These are phyloP conservation scores for Cryphonectria naterciae DNA, from an alignment of 2,329 filamentous ascomycete genomes.

Conservation along the genomic window DNA sequence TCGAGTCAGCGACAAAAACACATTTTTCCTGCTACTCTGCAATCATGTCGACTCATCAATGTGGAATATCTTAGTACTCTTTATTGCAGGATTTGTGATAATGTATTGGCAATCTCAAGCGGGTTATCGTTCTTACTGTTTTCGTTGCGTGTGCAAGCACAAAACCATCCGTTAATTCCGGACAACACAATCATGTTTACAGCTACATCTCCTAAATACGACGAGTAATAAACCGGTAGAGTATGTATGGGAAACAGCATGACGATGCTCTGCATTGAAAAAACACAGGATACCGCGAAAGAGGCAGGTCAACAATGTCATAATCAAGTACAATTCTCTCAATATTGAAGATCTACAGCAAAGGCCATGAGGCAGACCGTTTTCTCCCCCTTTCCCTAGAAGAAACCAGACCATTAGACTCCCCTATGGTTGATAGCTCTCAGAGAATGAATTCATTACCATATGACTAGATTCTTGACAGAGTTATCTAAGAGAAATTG, in stretches of 20 bases:
- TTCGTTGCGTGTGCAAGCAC: background rate
- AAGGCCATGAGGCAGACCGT: background rate
- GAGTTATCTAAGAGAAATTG: too few relatives aligned
- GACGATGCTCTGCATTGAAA: background rate
- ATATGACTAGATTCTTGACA: too few relatives aligned
- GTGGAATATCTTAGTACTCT: background rate
- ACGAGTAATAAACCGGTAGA: background rate
- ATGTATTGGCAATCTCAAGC: background rate
- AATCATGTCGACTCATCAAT: background rate
- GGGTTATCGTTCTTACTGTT: background rate
- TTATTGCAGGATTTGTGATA: background rate
- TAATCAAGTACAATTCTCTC: background rate
- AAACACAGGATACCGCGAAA: background rate
- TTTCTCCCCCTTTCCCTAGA: background rate
- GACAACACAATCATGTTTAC: background rate
- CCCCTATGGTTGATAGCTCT: too few relatives aligned
- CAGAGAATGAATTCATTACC: too few relatives aligned
- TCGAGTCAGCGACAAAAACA: background rate
- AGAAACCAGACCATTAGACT: background rate
- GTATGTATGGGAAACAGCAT: background rate
- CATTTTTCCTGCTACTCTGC: background rate
- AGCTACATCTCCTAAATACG: background rate
- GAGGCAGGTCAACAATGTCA: background rate
- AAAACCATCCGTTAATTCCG: background rate
- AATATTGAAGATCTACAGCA: background rate